Conservation (phyloP, 2,329 filamentous ascomycete genomes). For the Fusarium verticillioides region DNA sequence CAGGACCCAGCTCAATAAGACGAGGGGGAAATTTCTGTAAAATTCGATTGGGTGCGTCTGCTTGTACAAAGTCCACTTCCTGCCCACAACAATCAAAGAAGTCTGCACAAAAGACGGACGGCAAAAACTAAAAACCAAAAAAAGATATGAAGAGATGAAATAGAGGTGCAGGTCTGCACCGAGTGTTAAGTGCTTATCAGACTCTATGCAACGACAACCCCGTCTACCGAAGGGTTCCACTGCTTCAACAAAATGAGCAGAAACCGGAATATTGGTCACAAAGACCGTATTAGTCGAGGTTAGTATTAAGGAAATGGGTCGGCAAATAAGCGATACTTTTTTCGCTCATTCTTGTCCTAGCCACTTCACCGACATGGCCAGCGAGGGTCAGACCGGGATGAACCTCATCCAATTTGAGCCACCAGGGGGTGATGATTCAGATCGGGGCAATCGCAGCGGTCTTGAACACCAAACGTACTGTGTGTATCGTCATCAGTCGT, state of each 20-base stretch:
- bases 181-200: slow-evolving; percentile 11
- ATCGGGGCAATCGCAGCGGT: slow-evolving; percentile 10
- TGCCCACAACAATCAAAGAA: slow-evolving; percentile 42
- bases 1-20: slow-evolving; percentile 32
- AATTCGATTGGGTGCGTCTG: slow-evolving; percentile 47
- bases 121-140: not conserved
- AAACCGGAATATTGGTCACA: not conserved
- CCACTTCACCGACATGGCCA: slow-evolving; percentile 19
- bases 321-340: slow-evolving; percentile 17
- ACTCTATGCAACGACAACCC: slow-evolving; percentile 11
- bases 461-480: slow-evolving; percentile 14
- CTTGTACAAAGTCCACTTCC: slow-evolving; percentile 44
- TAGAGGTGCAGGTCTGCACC: slow-evolving; percentile 9
- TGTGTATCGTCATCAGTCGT: slow-evolving; percentile 8
- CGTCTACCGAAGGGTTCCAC: not conserved
- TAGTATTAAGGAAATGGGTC: slow-evolving; percentile 13
- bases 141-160: slow-evolving; percentile 13
- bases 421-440: not conserved
- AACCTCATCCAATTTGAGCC: slow-evolving; percentile 1
- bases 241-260: slow-evolving; percentile 10
- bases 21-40: slow-evolving; percentile 30
- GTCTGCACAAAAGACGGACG: slow-evolving; percentile 10
- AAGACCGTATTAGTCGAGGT: slow-evolving; percentile 25
- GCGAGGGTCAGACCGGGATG: slow-evolving; percentile 5
- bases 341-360: slow-evolving; percentile 28